Evolutionary conservation across 805 yeast species (phyloP), one percentile per base, ranked within the genome.

Genomic region (Sporopachydermia lactativora): DNA sequence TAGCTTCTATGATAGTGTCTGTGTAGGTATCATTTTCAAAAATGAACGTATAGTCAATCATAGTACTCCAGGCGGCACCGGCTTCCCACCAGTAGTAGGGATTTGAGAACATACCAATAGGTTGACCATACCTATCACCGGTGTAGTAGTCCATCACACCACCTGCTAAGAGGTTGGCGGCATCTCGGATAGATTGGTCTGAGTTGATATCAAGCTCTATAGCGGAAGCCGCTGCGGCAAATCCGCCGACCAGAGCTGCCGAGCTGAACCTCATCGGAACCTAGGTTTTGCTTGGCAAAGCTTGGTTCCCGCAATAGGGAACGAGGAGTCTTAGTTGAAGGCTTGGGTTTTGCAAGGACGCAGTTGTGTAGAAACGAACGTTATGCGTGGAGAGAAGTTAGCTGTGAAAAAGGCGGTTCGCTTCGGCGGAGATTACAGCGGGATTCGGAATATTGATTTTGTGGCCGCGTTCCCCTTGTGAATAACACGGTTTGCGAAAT

Each of bases 81-180:
- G 92, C 86, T 60, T 81, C 82, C 94, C 94, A 82, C 94, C 94
- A 82, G 62, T 81, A 82, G 66, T 82, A 82, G 2, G 94, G 94
- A 48, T 59, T 49, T 8, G 71, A 63, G 56, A 82, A 79, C 78
- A 73, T 67, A 19, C 94, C 94, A 13, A 80, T 64, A 15, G 81
- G 66, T 35, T 81, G 79, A 24, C 92, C 94, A 36, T 63, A 57
- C 19, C 69, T 62, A 17, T 57, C 52, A 34, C 94, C 89, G 13
- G 70, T 75, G 53, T 86, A 86, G 58, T 86, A 86, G 62, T 83
- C 88, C 65, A 86, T 66, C 42, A 84, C 62, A 46, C 96, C 96
- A 36, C 66, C 57, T 2, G 77, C 76, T 15, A 86, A 64, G 37
- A 73, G 57, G 0, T 77, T 63, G 2, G 81, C 72, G 2, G 79